These are phyloP conservation scores for Tubosaeta sp. DNA, from an alignment of 768 basidiomycete species.

Conservation along the genomic window DNA sequence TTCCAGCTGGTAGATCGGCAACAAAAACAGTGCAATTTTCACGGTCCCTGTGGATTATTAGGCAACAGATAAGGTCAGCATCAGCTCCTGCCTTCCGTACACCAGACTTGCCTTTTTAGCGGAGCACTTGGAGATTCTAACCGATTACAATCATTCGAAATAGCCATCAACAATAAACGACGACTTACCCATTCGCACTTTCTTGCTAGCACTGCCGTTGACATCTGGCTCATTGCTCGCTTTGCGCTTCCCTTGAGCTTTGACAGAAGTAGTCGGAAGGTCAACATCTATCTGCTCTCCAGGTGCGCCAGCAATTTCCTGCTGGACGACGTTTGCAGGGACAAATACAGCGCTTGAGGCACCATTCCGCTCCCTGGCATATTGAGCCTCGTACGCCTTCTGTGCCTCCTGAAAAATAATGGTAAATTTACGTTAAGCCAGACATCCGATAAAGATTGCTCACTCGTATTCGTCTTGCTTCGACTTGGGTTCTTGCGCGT, in stretches of 20 bases:
- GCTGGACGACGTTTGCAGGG: slow-evolving; percentile 7
- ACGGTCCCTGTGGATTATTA: slow-evolving; percentile 64
- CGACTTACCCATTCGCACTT: slow-evolving; percentile 54
- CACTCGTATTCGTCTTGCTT: slow-evolving; percentile 61
- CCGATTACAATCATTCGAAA: background rate
- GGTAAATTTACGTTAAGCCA: background rate
- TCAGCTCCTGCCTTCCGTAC: background rate
- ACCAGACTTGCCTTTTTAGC: slow-evolving; percentile 52
- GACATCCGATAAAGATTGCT: background rate
- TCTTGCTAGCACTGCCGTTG: slow-evolving; percentile 53
- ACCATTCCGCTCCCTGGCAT: slow-evolving; percentile 39
- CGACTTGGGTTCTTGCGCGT: slow-evolving; percentile 59
- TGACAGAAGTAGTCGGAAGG: slow-evolving; percentile 26
- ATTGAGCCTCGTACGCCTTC: slow-evolving; percentile 51
- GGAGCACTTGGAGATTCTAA: slow-evolving; percentile 44
- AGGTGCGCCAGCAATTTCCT: background rate
- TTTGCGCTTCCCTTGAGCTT: slow-evolving; percentile 55
- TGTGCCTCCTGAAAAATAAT: slow-evolving; percentile 52
- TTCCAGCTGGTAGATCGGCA: slow-evolving; percentile 54
- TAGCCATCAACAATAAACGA: background rate
- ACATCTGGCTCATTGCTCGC: slow-evolving; percentile 46
- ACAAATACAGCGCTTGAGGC: slow-evolving; percentile 27
- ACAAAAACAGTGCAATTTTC: slow-evolving; percentile 94
- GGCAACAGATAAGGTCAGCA: background rate
- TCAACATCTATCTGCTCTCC: slow-evolving; percentile 42